Conservation (phyloP, 1,284 basidiomycete genomes). For the Ceratobasidium sp. region DNA sequence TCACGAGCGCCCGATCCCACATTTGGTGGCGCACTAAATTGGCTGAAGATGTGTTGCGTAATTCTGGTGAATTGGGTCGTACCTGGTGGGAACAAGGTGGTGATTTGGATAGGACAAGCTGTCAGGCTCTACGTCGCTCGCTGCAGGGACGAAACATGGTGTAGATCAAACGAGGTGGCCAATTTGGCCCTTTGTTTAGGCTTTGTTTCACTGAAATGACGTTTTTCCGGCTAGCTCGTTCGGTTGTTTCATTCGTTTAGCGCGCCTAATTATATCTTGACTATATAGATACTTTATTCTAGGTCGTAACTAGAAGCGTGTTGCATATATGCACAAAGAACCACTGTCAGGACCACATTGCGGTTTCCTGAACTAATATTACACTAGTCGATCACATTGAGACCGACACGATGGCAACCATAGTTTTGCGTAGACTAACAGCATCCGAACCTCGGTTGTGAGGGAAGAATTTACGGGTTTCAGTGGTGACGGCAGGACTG, state of each 20-base stretch:
- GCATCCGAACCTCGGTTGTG: too few species aligned
- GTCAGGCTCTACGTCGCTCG: not conserved
- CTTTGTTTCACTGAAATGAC: constrained; percentile 1
- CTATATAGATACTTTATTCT: too few species aligned
- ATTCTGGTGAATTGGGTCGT: not conserved
- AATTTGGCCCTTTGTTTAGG: not conserved
- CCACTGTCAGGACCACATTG: too few species aligned
- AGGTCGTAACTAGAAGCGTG: too few species aligned
- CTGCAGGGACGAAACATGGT: not conserved
- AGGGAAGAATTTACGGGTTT: too few species aligned
- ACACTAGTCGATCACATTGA: too few species aligned
- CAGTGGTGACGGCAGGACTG: too few species aligned
- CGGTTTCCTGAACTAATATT: too few species aligned
- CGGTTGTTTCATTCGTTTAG: not conserved
- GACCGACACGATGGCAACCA: too few species aligned
- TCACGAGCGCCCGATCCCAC: not conserved
- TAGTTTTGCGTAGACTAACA: too few species aligned
- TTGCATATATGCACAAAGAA: too few species aligned
- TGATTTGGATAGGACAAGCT: not conserved
- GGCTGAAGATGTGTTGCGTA: not conserved
- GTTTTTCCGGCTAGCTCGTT: not conserved
- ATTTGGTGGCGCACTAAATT: not conserved
- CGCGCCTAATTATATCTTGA: not conserved
- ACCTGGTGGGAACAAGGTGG: not conserved
- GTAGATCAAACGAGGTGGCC: not conserved